These are phyloP conservation scores for Globisporangium sylvaticum DNA, from an alignment of 352 stramenopile species.

Conservation along the genomic window DNA sequence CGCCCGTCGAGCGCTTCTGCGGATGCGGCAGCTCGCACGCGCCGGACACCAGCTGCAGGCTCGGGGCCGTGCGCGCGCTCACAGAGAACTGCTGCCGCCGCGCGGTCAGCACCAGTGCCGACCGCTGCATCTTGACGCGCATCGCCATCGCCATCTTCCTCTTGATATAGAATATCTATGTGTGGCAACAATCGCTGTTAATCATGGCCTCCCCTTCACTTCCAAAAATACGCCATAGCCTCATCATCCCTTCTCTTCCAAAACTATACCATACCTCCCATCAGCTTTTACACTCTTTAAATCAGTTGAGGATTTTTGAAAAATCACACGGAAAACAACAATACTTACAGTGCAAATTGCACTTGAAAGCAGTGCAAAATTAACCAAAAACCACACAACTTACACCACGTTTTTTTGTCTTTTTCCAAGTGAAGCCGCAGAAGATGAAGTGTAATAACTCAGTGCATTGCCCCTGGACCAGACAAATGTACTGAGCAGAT, in stretches of 20 bases:
- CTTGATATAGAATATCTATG: not conserved
- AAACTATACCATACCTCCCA: not conserved
- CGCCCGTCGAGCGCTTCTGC: conserved; percentile 76
- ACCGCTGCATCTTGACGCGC: not conserved
- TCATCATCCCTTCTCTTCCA: not conserved
- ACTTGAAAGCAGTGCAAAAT: no score
- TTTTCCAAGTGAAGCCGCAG: no score
- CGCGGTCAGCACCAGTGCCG: conserved; percentile 3
- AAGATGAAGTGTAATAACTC: no score
- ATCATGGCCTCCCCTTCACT: not conserved
- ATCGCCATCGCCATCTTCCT: conserved; percentile 9
- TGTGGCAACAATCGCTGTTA: not conserved
- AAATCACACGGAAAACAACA: no score
- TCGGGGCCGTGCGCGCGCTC: conserved; percentile 19
- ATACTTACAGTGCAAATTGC: no score
- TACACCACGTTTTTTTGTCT: no score
- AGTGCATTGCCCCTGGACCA: no score
- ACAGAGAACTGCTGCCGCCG: conserved; percentile 14
- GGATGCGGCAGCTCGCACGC: conserved; percentile 78
- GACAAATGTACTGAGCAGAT: no score
- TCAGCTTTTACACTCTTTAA: no score
- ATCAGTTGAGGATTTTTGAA: no score
- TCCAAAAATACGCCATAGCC: not conserved
- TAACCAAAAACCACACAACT: no score
- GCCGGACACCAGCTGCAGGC: conserved; percentile 53